phyloP scores from a whole-genome alignment of 139 green algal species.

The Raphidocelis subcapitata region DNA sequence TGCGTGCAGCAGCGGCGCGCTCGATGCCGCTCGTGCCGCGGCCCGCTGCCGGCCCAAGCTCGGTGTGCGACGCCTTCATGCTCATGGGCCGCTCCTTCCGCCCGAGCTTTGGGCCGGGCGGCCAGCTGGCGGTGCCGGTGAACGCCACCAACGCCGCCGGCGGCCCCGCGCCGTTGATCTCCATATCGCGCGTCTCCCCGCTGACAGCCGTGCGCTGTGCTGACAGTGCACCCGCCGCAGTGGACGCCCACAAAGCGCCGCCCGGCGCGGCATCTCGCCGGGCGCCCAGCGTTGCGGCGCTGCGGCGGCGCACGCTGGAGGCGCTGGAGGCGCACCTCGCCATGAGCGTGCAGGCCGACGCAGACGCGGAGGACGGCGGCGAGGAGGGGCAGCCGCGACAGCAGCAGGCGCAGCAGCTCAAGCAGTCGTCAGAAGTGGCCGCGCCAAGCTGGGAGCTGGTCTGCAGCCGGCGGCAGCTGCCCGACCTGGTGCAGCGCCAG shows the following conservation, averaged over 20 bases:
- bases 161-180: constrained; percentile 13
- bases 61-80: constrained; percentile 58
- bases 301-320: constrained; percentile 28
- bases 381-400: constrained; percentile 2
- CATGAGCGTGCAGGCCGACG: constrained; percentile 19
- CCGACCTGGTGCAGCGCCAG: constrained; percentile 17
- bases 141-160: background rate
- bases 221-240: constrained; percentile 1
- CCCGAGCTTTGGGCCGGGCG: constrained; percentile 71
- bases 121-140: constrained; percentile 45
- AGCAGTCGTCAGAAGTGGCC: background rate
- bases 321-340: constrained; percentile 43
- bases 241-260: constrained; percentile 9
- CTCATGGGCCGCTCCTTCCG: constrained; percentile 70
- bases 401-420: background rate
- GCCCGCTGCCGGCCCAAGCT: background rate
- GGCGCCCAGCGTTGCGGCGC: constrained; percentile 16
- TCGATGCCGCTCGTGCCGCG: background rate
- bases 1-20: background rate
- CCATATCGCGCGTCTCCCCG: constrained; percentile 17
- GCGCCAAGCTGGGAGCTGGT: constrained; percentile 38
- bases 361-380: background rate
- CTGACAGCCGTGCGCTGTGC: background rate
- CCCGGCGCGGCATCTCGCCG: background rate
- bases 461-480: constrained; percentile 21